Evolutionary conservation across 2,329 filamentous ascomycete species (phyloP), one percentile per base, ranked within the genome.

Genomic region (Colletotrichum siamense): DNA sequence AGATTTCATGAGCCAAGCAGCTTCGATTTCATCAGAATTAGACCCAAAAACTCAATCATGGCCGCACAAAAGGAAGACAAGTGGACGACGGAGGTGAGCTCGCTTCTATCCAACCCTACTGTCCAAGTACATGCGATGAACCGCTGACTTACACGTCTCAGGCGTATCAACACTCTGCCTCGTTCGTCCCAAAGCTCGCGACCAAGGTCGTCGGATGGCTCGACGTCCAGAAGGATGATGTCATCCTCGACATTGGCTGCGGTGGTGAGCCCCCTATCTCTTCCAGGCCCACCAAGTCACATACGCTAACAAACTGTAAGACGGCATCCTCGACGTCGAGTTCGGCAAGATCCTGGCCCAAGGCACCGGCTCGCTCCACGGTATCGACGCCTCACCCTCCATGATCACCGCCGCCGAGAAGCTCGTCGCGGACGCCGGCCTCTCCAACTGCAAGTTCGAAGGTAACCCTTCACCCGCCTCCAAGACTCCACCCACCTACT

Each of bases 131-230:
- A 12, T 5, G 62, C 16, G n/a, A 64, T 18, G 13, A 36, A 30
- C 13, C 2, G 0, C n/a, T 55, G 61, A 69, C 74, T 75, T n/a
- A 77, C 49, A 26, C 44, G 5, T 2, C 15, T 13, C 76, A 92
- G 90, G 88, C 88, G 36, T 94, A 94, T 80, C 89, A 92, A 76
- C 85, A 89, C 74, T 89, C 91, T 3, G 92, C 92, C 9, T 89
- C 90, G 0, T 94, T 94, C 79, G 92, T 94, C 10, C 92, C 92
- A 5, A 91, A 92, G 80, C 85, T 94, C 12, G 89, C 92, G 1
- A 87, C 86, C 18, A 92, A 91, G 75, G 86, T 94, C 7, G 79
- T 92, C 13, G 82, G 86, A 62, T 93, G 91, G 88, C 85, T 94
- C 0, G 88, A 92, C 78, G 87, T 92, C 1, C 87, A 91, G 73